These are phyloP conservation scores for Lecanoromycetidae sp. DNA, from an alignment of 2,329 filamentous ascomycete species.

Conservation along the genomic window DNA sequence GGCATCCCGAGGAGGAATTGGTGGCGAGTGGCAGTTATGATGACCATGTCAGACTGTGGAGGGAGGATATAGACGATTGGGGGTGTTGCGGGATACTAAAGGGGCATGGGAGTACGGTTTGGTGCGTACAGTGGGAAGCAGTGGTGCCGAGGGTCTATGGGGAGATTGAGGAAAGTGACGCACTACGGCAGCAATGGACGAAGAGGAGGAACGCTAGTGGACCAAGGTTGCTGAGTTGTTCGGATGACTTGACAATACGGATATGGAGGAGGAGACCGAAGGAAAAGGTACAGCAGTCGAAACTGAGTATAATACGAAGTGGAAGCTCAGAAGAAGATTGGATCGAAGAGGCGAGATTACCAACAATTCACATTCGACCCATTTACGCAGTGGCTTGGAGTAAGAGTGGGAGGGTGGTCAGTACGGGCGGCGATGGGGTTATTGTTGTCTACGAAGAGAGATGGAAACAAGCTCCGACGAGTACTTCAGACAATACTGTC, in stretches of 20 bases:
- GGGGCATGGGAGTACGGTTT: constrained; percentile 77
- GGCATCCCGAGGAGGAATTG: constrained; percentile 72
- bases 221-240: constrained; percentile 64
- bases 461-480: background rate
- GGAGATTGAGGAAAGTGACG: constrained; percentile 16
- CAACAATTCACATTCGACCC: constrained; percentile 62
- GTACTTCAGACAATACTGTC: background rate
- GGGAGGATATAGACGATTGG: constrained; percentile 90
- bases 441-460: constrained; percentile 66
- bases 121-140: constrained; percentile 62
- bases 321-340: constrained; percentile 65
- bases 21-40: constrained; percentile 91
- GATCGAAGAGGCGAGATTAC: constrained; percentile 65
- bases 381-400: constrained; percentile 85
- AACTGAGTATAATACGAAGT: constrained; percentile 83
- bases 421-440: constrained; percentile 73
- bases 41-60: constrained; percentile 77
- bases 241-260: constrained; percentile 67
- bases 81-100: constrained; percentile 71
- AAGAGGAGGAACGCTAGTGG: constrained; percentile 26
- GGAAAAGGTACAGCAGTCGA: constrained; percentile 40
- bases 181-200: constrained; percentile 15
- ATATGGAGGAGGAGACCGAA: constrained; percentile 60
- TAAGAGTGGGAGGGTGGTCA: constrained; percentile 66
- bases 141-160: constrained; percentile 18